Percentiles rank a stretch among this genome's conserved stretches.
These are phyloP conservation scores for Phytopythium helicoides DNA, from an alignment of 352 stramenopile species.

Conservation along the genomic window DNA sequence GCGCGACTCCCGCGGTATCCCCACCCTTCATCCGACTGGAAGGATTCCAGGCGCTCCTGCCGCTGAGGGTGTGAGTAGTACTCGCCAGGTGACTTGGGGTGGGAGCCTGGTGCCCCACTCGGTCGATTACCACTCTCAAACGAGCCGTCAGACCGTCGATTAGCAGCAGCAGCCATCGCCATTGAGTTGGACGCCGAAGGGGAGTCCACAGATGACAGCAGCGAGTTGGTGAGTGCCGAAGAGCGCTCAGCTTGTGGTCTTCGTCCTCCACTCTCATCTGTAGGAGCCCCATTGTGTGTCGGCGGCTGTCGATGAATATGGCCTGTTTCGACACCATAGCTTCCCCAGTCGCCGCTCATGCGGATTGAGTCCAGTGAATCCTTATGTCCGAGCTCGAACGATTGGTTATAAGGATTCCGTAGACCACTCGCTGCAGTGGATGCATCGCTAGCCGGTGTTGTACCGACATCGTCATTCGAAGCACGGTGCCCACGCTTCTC, in stretches of 20 bases:
- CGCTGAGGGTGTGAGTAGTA: background rate
- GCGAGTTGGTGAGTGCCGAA: background rate
- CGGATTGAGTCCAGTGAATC: conserved; percentile 4
- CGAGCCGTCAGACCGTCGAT: background rate
- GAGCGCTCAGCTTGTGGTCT: background rate
- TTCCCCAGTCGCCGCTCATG: conserved; percentile 3
- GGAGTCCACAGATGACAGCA: conserved; percentile 2
- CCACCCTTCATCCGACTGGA: conserved; percentile 1
- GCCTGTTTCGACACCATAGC: background rate
- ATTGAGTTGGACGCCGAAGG: conserved; percentile 2
- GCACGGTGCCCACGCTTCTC: no score
- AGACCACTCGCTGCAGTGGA: background rate
- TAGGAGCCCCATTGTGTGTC: background rate
- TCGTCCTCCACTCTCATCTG: background rate
- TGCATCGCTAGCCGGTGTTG: conserved; percentile 1
- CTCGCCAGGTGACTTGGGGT: background rate
- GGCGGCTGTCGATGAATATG: background rate
- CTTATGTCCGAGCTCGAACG: conserved; percentile 4
- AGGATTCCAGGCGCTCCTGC: background rate
- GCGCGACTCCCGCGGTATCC: conserved; percentile 1
- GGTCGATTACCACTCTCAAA: background rate
- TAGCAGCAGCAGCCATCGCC: background rate
- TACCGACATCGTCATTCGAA: background rate
- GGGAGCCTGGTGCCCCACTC: background rate
- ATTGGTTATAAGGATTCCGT: conserved; percentile 6